Evolutionary conservation across 441 rosid species (phyloP), one percentile per base, ranked within the genome.

Genomic region (Eutrema salsugineum): DNA sequence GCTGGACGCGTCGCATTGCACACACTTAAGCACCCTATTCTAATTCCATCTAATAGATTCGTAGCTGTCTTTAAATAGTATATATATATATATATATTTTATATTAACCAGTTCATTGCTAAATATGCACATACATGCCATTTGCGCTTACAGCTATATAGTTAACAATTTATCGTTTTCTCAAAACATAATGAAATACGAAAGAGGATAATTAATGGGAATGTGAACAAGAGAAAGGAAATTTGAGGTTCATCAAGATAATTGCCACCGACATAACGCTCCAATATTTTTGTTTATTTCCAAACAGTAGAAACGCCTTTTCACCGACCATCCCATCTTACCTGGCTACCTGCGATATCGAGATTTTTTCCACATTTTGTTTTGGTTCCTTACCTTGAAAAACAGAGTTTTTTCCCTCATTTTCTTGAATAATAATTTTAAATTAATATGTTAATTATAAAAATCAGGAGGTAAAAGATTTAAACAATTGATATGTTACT

Each of bases 251-350:
- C 1, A 63, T 27, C 63, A 64, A 44, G 38, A 32, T 57, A 24
- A 10, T 48, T 66, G 40, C 19, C 71, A 66, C 77, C 77, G 66
- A 73, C 72, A 66, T 30, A 39, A 40, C 57, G 46, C 39, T 66
- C 46, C 39, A 11, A 30, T 7, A 56, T 8, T 38, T 27, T 48
- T 57, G 36, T 65, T 57, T 47, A 47, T 6, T 56, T 65, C 53
- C 53, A 2, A 64, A 73, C 66, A 49, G 59, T 73, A 65, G 36
- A 65, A 56, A 65, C 59, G 66, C 59, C 59, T 46, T 72, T 56
- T 72, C 71, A 56, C 65, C 77, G 71, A 64, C 50, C 71, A 44
- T 44, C 64, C 64, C 65, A 19, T 72, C 20, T 42, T 24, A 54
- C 24, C 24, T 1, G 24, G 24, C 24, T 22, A 22, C 50, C 6